Conservation (phyloP, 331 rosid species). For the Phaseolus coccineus region DNA sequence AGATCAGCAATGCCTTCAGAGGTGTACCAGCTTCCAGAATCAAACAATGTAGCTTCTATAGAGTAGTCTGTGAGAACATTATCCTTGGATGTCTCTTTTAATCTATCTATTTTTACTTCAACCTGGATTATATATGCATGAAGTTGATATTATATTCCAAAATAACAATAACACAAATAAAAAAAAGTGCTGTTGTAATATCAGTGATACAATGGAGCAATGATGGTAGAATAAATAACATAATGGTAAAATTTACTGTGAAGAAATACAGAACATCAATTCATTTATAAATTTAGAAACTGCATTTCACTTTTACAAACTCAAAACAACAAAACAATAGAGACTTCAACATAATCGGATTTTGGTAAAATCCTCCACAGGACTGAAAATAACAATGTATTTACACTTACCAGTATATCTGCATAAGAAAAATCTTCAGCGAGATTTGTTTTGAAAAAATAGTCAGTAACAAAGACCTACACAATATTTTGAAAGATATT, state of each 20-base stretch:
- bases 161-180: slow-evolving; percentile 30
- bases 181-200: slow-evolving; percentile 15
- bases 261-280: background rate
- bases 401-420: slow-evolving; percentile 70
- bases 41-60: slow-evolving; percentile 77
- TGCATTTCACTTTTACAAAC: slow-evolving; percentile 16
- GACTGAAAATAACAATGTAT: slow-evolving; percentile 31
- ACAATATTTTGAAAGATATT: slow-evolving; percentile 45
- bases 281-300: slow-evolving; percentile 1
- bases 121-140: slow-evolving; percentile 62
- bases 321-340: background rate
- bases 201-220: slow-evolving; percentile 2
- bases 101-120: slow-evolving; percentile 85
- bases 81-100: slow-evolving; percentile 65
- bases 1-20: slow-evolving; percentile 64
- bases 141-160: slow-evolving; percentile 24
- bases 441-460: slow-evolving; percentile 82
- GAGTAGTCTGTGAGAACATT: slow-evolving; percentile 62
- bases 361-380: slow-evolving; percentile 22
- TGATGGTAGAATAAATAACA: slow-evolving; percentile 19
- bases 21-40: slow-evolving; percentile 67
- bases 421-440: slow-evolving; percentile 78
- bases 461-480: slow-evolving; percentile 85
- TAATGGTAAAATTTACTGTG: background rate
- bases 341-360: slow-evolving; percentile 20